Conservation (phyloP, 441 rosid genomes). For the Pelargonium citronellum region DNA sequence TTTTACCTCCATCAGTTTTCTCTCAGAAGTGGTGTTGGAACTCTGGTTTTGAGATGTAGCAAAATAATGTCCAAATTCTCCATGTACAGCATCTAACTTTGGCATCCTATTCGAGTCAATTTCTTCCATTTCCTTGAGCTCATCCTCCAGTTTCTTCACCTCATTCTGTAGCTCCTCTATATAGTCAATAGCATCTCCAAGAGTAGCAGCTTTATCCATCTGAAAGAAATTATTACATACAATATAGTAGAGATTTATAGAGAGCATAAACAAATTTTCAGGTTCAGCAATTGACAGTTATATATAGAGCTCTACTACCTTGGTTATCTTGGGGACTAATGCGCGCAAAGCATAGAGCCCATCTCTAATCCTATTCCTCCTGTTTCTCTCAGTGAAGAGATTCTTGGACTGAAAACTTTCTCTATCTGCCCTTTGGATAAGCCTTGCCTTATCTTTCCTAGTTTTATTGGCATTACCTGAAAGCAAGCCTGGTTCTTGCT, state of each 20-base stretch:
- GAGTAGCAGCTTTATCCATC: conserved; percentile 66
- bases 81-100: not conserved
- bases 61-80: not conserved
- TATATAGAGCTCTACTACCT: conserved; percentile 30
- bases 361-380: conserved; percentile 56
- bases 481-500: too few species aligned
- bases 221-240: conserved; percentile 20
- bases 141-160: conserved; percentile 47
- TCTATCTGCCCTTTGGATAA: too few species aligned
- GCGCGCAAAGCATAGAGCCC: conserved; percentile 52
- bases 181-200: conserved; percentile 68
- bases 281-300: not conserved
- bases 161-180: conserved; percentile 43
- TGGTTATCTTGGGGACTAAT: conserved; percentile 67
- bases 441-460: too few species aligned
- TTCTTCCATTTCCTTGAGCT: conserved; percentile 44
- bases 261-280: not conserved
- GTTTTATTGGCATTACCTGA: too few species aligned
- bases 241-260: not conserved
- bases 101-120: conserved; percentile 25
- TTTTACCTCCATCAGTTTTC: conserved; percentile 30
- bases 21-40: too few species aligned
- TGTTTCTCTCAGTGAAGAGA: conserved; percentile 66
- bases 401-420: conserved; percentile 50
- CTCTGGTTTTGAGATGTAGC: not conserved